Conservation (phyloP, 306 rosid species). For the Notholithocarpus densiflorus region DNA sequence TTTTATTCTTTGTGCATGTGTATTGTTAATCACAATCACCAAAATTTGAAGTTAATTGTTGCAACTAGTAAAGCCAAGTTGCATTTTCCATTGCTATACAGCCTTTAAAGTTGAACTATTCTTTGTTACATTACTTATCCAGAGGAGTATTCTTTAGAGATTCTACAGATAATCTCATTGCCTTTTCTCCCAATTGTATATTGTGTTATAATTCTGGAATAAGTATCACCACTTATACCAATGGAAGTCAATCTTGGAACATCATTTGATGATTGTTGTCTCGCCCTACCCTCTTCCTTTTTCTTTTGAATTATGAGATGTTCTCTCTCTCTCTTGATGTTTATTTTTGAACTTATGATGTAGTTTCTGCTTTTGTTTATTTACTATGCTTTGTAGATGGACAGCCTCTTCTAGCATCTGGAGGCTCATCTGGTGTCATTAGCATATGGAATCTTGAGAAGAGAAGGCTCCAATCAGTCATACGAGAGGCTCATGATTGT, state of each 20-base stretch:
- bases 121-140: background rate
- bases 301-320: background rate
- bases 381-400: constrained; percentile 55
- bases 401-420: constrained; percentile 94
- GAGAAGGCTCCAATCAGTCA: constrained; percentile 87
- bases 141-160: background rate
- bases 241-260: background rate
- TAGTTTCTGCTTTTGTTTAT: constrained; percentile 16
- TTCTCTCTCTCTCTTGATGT: background rate
- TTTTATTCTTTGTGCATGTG: background rate
- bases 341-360: background rate
- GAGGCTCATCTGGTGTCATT: constrained; percentile 96
- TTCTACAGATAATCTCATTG: background rate
- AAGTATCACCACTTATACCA: background rate
- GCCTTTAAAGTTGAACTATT: background rate
- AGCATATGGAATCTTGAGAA: constrained; percentile 98
- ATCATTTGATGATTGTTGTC: background rate
- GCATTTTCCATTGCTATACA: background rate
- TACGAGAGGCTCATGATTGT: constrained; percentile 85
- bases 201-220: background rate
- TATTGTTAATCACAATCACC: background rate
- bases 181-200: background rate
- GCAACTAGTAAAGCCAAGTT: background rate
- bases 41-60: background rate
- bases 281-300: background rate